Evolutionary conservation across 371 early-diverging fungal species (phyloP), one percentile per base, ranked within the genome.

Genomic region (Mortierella sp.): DNA sequence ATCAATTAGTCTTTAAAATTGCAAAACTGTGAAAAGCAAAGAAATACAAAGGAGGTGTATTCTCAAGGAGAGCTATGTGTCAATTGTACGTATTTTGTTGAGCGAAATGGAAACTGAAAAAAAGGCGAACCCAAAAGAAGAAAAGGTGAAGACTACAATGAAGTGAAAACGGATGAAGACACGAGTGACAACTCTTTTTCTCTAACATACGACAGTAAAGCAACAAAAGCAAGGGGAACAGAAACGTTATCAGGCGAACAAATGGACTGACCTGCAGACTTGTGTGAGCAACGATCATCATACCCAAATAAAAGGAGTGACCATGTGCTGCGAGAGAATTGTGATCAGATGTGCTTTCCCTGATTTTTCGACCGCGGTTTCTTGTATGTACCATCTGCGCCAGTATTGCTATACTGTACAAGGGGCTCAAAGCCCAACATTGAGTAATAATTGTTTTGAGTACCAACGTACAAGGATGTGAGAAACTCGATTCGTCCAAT

Each of bases 181-280:
- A 22, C 38, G 19, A 48, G 48, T 19, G 48, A 19, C 48, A 48
- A 48, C 48, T 19, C 48, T 48, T 48, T 24, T 58, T 16, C 21
- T 61, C 16, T 28, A 43, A 41, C 32, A 45, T 32, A 47, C 28
- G 24, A 36, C 4, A 32, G 45, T 64, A 64, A 64, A 43, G 45
- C 40, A 67, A 33, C 6, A 50, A 45, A 47, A 60, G 38, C 33
- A 52, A 62, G 69, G 69, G 24, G 53, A 45, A n/a, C 60, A 61
- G 52, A 40, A 41, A 36, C 63, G 58, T 63, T 32, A 53, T 61
- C 63, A 63, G 57, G 22, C 55, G 64, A 63, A 45, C 55, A 43
- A 53, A 16, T 10, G 55, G 24, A 24, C 22, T 55, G 55, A 55
- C 55, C 55, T 55, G 55, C 1, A 24, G 55, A 55, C 21, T 4